phyloP scores from a whole-genome alignment of 1,284 basidiomycete species.

The Clitocybe nebularis region DNA sequence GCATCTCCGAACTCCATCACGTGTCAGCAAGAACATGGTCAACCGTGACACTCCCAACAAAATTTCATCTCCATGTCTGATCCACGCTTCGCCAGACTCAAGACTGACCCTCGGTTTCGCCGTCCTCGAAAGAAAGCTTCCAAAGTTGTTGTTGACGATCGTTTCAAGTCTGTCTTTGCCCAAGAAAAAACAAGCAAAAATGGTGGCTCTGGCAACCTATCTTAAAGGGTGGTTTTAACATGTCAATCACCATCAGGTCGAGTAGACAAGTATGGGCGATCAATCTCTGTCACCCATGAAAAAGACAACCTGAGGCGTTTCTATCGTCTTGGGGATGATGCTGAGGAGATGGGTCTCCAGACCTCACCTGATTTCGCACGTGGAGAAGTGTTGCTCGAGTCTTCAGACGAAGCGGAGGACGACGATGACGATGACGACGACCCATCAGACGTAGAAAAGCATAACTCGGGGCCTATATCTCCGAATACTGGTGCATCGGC shows the following conservation, averaged over 20 bases:
- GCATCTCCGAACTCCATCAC: too few relatives aligned
- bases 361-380: conserved; percentile 80
- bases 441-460: conserved; percentile 36
- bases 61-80: conserved; percentile 80
- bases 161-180: conserved; percentile 85
- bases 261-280: conserved; percentile 92
- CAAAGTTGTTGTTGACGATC: conserved; percentile 89
- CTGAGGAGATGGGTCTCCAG: conserved; percentile 33
- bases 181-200: conserved; percentile 43
- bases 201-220: conserved; percentile 27
- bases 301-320: conserved; percentile 79
- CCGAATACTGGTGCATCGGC: conserved; percentile 38
- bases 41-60: too few relatives aligned
- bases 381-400: conserved; percentile 82
- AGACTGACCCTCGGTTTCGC: conserved; percentile 92
- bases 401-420: conserved; percentile 77
- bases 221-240: conserved; percentile 2
- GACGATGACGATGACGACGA: conserved; percentile 36
- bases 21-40: too few relatives aligned
- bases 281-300: conserved; percentile 64
- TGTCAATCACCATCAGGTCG: conserved; percentile 36
- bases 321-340: conserved; percentile 66
- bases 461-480: conserved; percentile 33
- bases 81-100: conserved; percentile 82
- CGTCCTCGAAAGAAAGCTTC: conserved; percentile 74